These are phyloP conservation scores for Candida awuae DNA, from an alignment of 805 yeast genomes.

Conservation along the genomic window DNA sequence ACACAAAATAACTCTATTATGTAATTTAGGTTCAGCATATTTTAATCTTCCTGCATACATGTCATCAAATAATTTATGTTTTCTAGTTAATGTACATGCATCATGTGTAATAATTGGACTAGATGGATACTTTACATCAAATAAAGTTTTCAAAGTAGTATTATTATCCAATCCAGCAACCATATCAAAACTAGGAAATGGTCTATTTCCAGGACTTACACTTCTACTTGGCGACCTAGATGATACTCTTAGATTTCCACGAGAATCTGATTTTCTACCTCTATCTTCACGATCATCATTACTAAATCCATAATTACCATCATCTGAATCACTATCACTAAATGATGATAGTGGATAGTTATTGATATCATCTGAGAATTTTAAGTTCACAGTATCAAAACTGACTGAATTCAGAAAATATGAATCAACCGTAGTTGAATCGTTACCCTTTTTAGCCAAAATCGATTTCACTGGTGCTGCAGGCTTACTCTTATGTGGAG, in stretches of 20 bases:
- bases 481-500: not conserved
- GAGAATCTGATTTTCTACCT: not conserved
- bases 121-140: constrained; percentile 26
- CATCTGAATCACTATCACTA: constrained; percentile 17
- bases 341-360: constrained; percentile 10
- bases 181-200: constrained; percentile 4
- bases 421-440: constrained; percentile 2
- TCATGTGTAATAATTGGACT: constrained; percentile 33
- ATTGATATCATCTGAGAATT: constrained; percentile 20
- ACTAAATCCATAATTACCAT: constrained; percentile 11
- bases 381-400: constrained; percentile 45
- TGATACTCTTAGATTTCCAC: not conserved
- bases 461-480: constrained; percentile 9
- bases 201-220: constrained; percentile 16
- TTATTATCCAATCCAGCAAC: constrained; percentile 1
- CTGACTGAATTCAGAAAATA: constrained; percentile 30
- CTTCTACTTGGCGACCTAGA: constrained; percentile 13
- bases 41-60: constrained; percentile 34
- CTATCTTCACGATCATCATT: constrained; percentile 1
- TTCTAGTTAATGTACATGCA: constrained; percentile 37
- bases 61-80: constrained; percentile 40
- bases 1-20: constrained; percentile 49
- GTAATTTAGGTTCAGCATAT: constrained; percentile 30
- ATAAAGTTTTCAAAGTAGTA: constrained; percentile 1
- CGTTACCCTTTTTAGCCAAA: constrained; percentile 6